Evolutionary conservation across 2,329 filamentous ascomycete genomes (phyloP).

Genomic region (Coniochaeta prunicola): DNA sequence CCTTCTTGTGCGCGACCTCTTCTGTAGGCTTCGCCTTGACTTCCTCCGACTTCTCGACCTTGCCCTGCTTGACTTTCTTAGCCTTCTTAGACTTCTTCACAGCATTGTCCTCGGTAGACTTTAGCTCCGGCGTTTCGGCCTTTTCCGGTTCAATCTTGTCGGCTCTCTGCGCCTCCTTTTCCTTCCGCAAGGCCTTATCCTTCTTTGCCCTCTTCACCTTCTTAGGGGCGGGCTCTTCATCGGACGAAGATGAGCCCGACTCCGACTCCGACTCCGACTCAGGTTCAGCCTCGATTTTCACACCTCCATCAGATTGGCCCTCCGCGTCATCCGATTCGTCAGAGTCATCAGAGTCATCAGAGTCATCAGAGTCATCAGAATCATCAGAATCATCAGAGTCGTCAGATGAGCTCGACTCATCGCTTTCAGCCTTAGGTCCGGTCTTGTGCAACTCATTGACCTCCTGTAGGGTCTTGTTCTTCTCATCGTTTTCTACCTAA

Average conservation of each 20-base stretch:
- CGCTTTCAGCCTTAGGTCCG: neutral
- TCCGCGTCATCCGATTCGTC: constrained; percentile 22
- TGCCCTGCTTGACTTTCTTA: constrained; percentile 5
- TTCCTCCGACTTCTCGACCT: neutral
- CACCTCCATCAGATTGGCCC: constrained; percentile 15
- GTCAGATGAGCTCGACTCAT: neutral
- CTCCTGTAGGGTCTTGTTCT: constrained; percentile 3
- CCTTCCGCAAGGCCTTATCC: neutral
- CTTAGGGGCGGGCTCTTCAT: constrained; percentile 10
- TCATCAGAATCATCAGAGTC: constrained; percentile 24
- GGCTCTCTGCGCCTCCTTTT: neutral
- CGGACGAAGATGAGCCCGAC: constrained; percentile 8
- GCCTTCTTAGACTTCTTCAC: constrained; percentile 12
- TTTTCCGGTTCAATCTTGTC: neutral
- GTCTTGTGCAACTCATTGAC: neutral
- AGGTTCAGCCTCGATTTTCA: constrained; percentile 13
- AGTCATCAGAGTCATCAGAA: constrained; percentile 11
- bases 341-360: constrained; percentile 16
- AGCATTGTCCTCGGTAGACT: neutral
- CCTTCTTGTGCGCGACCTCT: neutral
- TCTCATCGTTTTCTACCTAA: constrained; percentile 3
- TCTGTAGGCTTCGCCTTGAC: no score
- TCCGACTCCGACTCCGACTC: constrained; percentile 5
- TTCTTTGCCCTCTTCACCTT: constrained; percentile 1
- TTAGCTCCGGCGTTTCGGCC: neutral